Conservation (phyloP, 1,284 basidiomycete species). For the Flammula alnicola region DNA sequence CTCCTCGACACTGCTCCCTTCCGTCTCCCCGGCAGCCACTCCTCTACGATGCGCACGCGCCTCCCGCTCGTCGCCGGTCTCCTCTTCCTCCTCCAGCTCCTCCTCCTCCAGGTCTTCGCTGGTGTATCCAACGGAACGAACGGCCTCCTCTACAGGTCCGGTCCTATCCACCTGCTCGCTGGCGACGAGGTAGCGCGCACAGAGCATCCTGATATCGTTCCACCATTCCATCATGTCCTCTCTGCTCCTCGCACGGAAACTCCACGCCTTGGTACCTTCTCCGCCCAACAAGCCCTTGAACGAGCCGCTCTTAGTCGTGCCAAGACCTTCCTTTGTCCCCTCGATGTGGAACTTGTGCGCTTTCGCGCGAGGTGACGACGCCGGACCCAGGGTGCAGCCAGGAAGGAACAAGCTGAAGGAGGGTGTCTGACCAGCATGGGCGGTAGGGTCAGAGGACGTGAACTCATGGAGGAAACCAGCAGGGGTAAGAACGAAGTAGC, state of each 20-base stretch:
- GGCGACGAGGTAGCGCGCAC: slow-evolving; percentile 94
- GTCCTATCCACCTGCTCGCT: slow-evolving; percentile 93
- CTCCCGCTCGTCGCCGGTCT: slow-evolving; percentile 69
- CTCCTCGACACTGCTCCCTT: slow-evolving; percentile 51
- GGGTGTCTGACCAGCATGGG: slow-evolving; percentile 62
- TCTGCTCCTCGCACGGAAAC: slow-evolving; percentile 87
- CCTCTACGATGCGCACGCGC: slow-evolving; percentile 79
- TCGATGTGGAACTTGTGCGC: slow-evolving; percentile 99
- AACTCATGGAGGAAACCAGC: slow-evolving; percentile 97
- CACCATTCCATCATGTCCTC: slow-evolving; percentile 99
- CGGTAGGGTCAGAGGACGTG: slow-evolving; percentile 76
- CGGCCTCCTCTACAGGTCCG: slow-evolving; percentile 93
- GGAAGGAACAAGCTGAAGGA: slow-evolving; percentile 93
- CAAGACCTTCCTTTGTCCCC: slow-evolving; percentile 84
- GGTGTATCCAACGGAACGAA: slow-evolving; percentile 85
- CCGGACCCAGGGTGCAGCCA: slow-evolving; percentile 94
- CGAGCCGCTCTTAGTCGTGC: slow-evolving; percentile 60
- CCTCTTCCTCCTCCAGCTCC: slow-evolving; percentile 73
- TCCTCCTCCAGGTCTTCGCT: slow-evolving; percentile 78
- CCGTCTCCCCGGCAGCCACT: slow-evolving; percentile 26
- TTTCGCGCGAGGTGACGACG: slow-evolving; percentile 72
- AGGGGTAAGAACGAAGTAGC: slow-evolving; percentile 93
- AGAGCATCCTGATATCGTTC: slow-evolving; percentile 98
- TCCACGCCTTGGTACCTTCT: slow-evolving; percentile 75
- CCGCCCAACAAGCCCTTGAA: slow-evolving; percentile 37